These are phyloP conservation scores for Arachnomyces sp. DNA, from an alignment of 2,329 filamentous ascomycete genomes.

Conservation along the genomic window DNA sequence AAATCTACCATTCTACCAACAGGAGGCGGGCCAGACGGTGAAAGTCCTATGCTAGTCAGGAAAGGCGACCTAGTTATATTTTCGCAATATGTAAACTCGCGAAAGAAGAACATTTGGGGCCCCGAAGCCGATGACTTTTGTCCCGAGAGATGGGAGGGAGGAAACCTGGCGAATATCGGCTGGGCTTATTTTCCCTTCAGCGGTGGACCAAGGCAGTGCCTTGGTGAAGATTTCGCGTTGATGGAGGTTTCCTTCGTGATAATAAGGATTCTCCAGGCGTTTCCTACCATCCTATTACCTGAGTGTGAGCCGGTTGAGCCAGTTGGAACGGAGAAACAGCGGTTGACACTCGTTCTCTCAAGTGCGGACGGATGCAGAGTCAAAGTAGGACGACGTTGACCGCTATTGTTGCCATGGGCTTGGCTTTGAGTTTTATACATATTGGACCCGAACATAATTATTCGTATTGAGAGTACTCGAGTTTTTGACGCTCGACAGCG, in stretches of 20 bases:
- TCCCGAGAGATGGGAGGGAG: constrained; percentile 22
- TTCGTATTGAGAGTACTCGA: too few species aligned
- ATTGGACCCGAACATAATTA: too few species aligned
- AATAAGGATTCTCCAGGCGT: constrained; percentile 11
- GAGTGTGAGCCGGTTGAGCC: constrained; percentile 12
- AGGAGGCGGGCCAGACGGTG: constrained; percentile 50
- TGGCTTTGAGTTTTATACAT: too few species aligned
- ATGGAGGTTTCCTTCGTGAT: constrained; percentile 18
- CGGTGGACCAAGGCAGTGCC: constrained; percentile 21
- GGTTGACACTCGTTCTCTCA: constrained; percentile 16
- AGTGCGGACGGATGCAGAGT: constrained; percentile 19
- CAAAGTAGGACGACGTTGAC: constrained; percentile 3
- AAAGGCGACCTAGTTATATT: constrained; percentile 20
- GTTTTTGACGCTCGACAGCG: too few species aligned
- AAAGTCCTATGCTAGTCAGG: constrained; percentile 20
- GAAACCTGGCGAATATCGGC: constrained; percentile 14
- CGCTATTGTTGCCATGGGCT: too few species aligned
- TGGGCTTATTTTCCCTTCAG: constrained; percentile 26
- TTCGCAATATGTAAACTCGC: constrained; percentile 31
- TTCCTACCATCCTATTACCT: constrained; percentile 9
- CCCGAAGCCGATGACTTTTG: constrained; percentile 16
- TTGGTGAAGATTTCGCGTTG: constrained; percentile 17
- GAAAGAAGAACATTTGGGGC: constrained; percentile 27
- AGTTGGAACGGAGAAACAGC: constrained; percentile 16
- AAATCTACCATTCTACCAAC: constrained; percentile 29